These are phyloP conservation scores for Chrysopogon serrulatus DNA, from an alignment of 176 grass and related monocot species.

Conservation along the genomic window DNA sequence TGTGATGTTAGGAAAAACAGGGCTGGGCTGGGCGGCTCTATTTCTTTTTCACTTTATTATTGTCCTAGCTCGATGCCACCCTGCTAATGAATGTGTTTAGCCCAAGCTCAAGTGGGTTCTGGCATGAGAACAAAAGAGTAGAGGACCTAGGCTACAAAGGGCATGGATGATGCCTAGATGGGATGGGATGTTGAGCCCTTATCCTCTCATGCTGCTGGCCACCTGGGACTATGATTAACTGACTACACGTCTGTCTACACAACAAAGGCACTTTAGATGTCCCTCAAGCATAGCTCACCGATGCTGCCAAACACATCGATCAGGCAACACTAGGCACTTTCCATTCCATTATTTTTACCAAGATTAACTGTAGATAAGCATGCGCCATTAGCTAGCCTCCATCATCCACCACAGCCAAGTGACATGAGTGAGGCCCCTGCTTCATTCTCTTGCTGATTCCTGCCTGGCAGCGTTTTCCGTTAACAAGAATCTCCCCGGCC, in stretches of 20 bases:
- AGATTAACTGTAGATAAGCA: not conserved
- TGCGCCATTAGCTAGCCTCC: conserved; percentile 23
- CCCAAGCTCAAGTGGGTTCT: not conserved
- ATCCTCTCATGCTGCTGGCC: not conserved
- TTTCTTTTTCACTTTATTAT: too few relatives aligned
- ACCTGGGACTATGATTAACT: conserved; percentile 22
- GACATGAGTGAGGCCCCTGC: too few relatives aligned
- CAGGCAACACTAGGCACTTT: not conserved
- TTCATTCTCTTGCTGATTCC: too few relatives aligned
- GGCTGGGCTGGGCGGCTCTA: too few relatives aligned
- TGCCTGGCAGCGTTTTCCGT: too few relatives aligned
- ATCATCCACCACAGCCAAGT: not conserved
- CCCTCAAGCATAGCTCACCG: not conserved
- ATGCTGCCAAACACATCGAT: not conserved
- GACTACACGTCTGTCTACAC: not conserved
- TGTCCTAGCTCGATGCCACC: too few relatives aligned
- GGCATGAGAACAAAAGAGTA: not conserved
- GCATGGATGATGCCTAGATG: not conserved
- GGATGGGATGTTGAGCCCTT: not conserved
- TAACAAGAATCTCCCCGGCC: not conserved
- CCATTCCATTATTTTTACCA: not conserved
- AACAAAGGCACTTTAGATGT: conserved; percentile 21
- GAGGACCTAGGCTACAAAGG: not conserved
- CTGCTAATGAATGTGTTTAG: not conserved
- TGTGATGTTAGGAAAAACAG: too few relatives aligned